Percentiles rank a stretch among this genome's conserved stretches.
Conservation (phyloP, 768 basidiomycete genomes). For the Stropharia rugosoannulata region DNA sequence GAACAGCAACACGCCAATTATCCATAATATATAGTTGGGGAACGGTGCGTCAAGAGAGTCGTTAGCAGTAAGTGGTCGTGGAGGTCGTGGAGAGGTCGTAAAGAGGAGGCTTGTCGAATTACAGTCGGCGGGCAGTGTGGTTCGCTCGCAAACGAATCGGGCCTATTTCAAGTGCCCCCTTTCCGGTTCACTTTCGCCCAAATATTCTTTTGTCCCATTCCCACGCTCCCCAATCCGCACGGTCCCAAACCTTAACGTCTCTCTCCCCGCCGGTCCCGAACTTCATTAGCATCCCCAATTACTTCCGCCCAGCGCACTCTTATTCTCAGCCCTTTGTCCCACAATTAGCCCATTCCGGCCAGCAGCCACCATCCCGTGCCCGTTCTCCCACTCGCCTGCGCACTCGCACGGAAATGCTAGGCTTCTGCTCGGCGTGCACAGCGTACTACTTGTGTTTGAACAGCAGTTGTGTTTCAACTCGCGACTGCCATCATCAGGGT, state of each 20-base stretch:
- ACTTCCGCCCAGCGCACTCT: not conserved
- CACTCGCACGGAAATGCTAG: not conserved
- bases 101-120: slow-evolving; percentile 37
- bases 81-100: slow-evolving; percentile 71
- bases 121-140: slow-evolving; percentile 29
- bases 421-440: not conserved
- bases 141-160: slow-evolving; percentile 30
- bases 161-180: slow-evolving; percentile 33
- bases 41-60: slow-evolving; percentile 4
- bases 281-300: not conserved
- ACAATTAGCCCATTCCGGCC: not conserved
- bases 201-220: slow-evolving; percentile 13
- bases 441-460: not conserved
- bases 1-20: slow-evolving; percentile 93
- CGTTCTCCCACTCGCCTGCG: not conserved
- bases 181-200: slow-evolving; percentile 7
- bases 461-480: not conserved
- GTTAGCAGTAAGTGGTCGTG: slow-evolving; percentile 46
- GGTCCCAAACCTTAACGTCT: slow-evolving; percentile 24
- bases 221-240: slow-evolving; percentile 16
- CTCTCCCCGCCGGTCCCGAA: slow-evolving; percentile 15
- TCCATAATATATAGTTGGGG: slow-evolving; percentile 47
- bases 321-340: not conserved
- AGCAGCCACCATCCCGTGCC: not conserved
- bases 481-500: not conserved